Conservation (phyloP, 805 yeast species). For the Cyberlindnera misumaiensis region DNA sequence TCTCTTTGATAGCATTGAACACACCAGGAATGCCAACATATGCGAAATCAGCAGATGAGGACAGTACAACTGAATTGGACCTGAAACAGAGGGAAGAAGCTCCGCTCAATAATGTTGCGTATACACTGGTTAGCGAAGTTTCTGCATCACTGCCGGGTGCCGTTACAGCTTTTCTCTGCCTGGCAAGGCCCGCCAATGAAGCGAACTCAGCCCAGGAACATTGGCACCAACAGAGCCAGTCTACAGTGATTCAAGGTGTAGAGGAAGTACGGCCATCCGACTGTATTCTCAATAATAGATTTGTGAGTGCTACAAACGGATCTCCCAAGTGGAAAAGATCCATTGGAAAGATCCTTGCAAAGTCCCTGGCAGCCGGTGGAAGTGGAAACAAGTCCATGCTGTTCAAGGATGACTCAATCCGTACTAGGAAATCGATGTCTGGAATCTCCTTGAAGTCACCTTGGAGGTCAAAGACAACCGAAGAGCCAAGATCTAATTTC, state of each 20-base stretch:
- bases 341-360: constrained; percentile 14
- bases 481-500: constrained; percentile 1
- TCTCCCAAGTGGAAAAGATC: constrained; percentile 7
- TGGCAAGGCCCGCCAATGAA: constrained; percentile 1
- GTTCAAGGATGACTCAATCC: too few species aligned
- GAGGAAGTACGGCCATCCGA: not conserved
- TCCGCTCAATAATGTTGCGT: not conserved
- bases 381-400: too few species aligned
- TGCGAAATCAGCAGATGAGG: too few species aligned
- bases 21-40: too few species aligned
- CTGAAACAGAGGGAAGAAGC: too few species aligned
- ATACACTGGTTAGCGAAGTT: not conserved
- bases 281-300: constrained; percentile 11
- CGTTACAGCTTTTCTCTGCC: constrained; percentile 10
- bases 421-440: too few species aligned
- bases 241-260: not conserved
- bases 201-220: not conserved
- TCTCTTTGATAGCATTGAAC: not conserved
- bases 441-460: too few species aligned
- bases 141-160: constrained; percentile 9
- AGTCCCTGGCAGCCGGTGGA: too few species aligned
- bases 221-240: constrained; percentile 3
- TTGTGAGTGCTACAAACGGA: constrained; percentile 5
- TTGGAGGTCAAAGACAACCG: constrained; percentile 12
- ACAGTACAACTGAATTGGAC: too few species aligned